A percentile compares a stretch with the other conserved stretches of the same genome.
Evolutionary conservation across 192 early-diverging fungal genomes (phyloP).

Genomic region (Podila clonocystis): DNA sequence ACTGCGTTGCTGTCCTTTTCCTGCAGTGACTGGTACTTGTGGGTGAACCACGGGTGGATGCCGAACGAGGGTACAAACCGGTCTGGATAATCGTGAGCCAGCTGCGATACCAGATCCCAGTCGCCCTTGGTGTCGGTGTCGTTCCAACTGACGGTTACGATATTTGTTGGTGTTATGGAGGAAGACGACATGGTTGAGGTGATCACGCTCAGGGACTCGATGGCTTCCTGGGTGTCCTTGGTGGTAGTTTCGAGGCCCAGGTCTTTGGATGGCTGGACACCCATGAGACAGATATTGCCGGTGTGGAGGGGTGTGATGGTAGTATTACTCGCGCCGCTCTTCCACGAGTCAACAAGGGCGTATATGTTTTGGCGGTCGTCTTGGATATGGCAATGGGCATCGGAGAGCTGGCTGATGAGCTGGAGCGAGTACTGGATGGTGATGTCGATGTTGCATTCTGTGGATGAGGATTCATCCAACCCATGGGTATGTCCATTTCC

Average conservation of each 20-base stretch:
- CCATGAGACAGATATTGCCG: conserved; percentile 51
- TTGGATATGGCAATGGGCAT: conserved; percentile 56
- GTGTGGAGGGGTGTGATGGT: conserved; percentile 14
- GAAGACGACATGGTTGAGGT: not conserved
- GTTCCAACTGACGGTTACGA: conserved; percentile 36
- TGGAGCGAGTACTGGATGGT: conserved; percentile 3
- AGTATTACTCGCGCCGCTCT: not conserved
- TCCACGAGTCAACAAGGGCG: conserved; percentile 33
- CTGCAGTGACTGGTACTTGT: conserved; percentile 39
- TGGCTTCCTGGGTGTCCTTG: not conserved
- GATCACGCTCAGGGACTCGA: conserved; percentile 12
- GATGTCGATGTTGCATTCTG: not conserved
- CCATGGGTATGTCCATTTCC: not conserved
- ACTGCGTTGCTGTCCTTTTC: conserved; percentile 1
- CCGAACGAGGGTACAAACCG: conserved; percentile 56
- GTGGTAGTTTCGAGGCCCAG: conserved; percentile 3
- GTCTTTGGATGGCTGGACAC: conserved; percentile 48
- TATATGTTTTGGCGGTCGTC: conserved; percentile 48
- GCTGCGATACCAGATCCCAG: conserved; percentile 52
- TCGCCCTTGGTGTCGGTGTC: conserved; percentile 48
- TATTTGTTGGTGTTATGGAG: conserved; percentile 4
- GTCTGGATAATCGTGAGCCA: conserved; percentile 32
- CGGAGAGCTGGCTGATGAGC: conserved; percentile 23
- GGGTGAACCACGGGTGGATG: conserved; percentile 45
- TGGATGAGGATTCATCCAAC: not conserved